Evolutionary conservation across 768 basidiomycete species (phyloP).

Genomic region (Boletus sensibilis): DNA sequence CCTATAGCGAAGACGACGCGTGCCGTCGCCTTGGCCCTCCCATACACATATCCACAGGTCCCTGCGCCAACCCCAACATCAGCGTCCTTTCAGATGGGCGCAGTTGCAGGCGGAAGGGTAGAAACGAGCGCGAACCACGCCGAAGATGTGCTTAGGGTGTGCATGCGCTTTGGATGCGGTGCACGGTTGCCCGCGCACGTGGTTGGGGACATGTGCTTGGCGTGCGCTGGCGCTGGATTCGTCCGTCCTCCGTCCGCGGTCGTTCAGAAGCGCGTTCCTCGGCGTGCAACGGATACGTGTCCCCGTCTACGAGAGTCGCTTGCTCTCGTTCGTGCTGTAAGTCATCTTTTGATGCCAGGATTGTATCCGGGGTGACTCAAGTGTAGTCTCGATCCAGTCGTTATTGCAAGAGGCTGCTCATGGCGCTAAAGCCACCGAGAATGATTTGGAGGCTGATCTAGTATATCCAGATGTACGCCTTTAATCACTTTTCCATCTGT

Average conservation of each 20-base stretch:
- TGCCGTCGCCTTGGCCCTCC: not conserved
- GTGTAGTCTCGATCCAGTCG: not conserved
- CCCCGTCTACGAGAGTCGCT: not conserved
- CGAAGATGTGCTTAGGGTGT: not conserved
- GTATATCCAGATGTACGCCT: constrained; percentile 25
- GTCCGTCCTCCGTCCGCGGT: not conserved
- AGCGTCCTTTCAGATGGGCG: not conserved
- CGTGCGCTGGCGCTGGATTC: constrained; percentile 12
- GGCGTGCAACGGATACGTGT: not conserved
- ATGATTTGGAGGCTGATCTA: constrained; percentile 15
- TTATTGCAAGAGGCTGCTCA: not conserved
- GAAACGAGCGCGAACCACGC: not conserved
- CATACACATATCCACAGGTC: not conserved
- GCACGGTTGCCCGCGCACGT: not conserved
- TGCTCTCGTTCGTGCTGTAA: not conserved
- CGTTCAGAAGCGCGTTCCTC: constrained; percentile 1
- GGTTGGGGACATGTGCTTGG: constrained; percentile 9
- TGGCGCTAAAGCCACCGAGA: not conserved
- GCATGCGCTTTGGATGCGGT: constrained; percentile 24
- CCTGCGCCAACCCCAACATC: not conserved
- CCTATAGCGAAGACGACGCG: not conserved
- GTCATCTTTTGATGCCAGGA: not conserved
- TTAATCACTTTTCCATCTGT: not conserved
- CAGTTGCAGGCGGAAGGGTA: not conserved
- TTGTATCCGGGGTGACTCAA: not conserved